Evolutionary conservation across 2,329 filamentous ascomycete genomes (phyloP).

Genomic region (Stagonosporopsis rhizophila): DNA sequence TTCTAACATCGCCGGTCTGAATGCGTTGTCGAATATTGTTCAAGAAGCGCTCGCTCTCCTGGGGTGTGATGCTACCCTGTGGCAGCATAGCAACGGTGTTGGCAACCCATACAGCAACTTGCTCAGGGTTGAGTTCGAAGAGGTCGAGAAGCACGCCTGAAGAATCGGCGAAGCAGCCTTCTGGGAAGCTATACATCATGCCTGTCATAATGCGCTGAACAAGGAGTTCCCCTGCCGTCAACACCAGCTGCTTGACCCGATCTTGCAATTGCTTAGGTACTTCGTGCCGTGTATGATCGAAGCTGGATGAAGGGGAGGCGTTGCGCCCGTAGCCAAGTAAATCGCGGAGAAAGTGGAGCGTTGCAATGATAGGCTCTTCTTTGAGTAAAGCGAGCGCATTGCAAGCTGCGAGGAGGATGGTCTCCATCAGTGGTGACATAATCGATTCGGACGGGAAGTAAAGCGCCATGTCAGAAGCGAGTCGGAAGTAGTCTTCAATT

Average conservation of each 20-base stretch:
- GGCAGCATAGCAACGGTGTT: slow-evolving; percentile 85
- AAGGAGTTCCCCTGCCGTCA: slow-evolving; percentile 74
- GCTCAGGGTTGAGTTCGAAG: slow-evolving; percentile 83
- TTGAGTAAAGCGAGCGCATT: slow-evolving; percentile 89
- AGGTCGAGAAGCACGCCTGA: slow-evolving; percentile 89
- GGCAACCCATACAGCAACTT: slow-evolving; percentile 83
- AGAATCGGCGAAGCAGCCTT: slow-evolving; percentile 93
- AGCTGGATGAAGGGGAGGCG: slow-evolving; percentile 67
- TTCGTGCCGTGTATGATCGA: slow-evolving; percentile 65
- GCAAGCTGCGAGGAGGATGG: slow-evolving; percentile 86
- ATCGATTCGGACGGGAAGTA: slow-evolving; percentile 90
- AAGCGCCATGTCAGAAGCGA: slow-evolving; percentile 87
- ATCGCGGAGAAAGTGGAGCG: slow-evolving; percentile 90
- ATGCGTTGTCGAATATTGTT: slow-evolving; percentile 81
- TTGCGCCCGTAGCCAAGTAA: slow-evolving; percentile 86
- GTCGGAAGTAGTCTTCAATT: slow-evolving; percentile 95
- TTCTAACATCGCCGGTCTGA: slow-evolving; percentile 71
- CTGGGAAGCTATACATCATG: slow-evolving; percentile 99
- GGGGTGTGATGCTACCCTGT: slow-evolving; percentile 71
- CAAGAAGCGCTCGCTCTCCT: slow-evolving; percentile 82
- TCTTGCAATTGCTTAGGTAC: slow-evolving; percentile 74
- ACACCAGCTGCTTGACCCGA: slow-evolving; percentile 75
- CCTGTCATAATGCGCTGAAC: slow-evolving; percentile 91
- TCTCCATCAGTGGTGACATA: slow-evolving; percentile 76
- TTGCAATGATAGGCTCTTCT: slow-evolving; percentile 87